Evolutionary conservation across 495 filamentous ascomycete genomes (phyloP), one percentile per base, ranked within the genome.

Genomic region (Xylaria intraflava): DNA sequence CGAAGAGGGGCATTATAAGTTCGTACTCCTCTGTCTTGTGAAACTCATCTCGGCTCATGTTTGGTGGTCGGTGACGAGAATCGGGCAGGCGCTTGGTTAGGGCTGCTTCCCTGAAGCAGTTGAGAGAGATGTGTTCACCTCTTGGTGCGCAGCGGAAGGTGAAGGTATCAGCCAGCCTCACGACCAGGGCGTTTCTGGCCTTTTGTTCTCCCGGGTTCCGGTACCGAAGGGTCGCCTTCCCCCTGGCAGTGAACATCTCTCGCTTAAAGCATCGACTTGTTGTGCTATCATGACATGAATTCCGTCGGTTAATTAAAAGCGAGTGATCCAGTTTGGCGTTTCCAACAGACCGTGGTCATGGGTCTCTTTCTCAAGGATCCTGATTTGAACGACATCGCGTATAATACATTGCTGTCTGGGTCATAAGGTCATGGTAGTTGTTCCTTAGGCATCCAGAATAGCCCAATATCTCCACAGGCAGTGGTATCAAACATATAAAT

Each of bases 161-260:
- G 8, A 52, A 52, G 50, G 26, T 29, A 38, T 52, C 50, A 26
- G 50, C 50, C 23, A 52, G 50, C n/a, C 40, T 52, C 30, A 45
- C 41, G 9, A 52, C 17, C 16, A 52, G 41, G 24, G 17, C 5
- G 24, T 36, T 24, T 10, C 31, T 52, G 2, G 27, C 20, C 17
- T 24, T 6, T 20, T 27, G 44, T 5, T 29, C 11, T 10, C 8
- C 22, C 8, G 10, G 27, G 19, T 38, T 20, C 14, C 29, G 27
- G 22, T 17, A 2, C 10, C 50, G 50, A 9, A 52, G 41, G 30
- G 45, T 23, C 23, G 14, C 17, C 41, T 52, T 52, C 24, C 46
- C 51, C 20, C 39, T 31, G 6, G 23, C 31, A 0, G 51, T 29
- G 22, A 53, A 46, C 31, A 46, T 29, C 1, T 29, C 1, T 39